Evolutionary conservation across 371 early-diverging fungal genomes (phyloP), one percentile per base, ranked within the genome.

Genomic region (Homolaphlyctis polyrhiza): DNA sequence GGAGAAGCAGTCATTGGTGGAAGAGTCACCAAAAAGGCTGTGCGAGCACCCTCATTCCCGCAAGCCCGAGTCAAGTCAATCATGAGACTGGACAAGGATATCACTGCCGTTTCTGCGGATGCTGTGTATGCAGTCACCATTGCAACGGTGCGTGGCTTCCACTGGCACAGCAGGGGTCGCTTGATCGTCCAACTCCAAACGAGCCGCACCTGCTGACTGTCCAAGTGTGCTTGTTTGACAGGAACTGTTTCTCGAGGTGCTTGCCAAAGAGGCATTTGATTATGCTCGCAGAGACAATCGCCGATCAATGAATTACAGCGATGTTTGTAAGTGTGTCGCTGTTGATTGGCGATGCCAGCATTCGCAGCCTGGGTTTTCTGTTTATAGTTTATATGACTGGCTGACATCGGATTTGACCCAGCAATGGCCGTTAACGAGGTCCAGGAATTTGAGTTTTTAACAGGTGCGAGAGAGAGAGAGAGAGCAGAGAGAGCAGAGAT

Each of bases 21-120:
- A n/a, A n/a, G n/a, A n/a, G n/a, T n/a, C n/a, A n/a, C n/a, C n/a
- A n/a, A n/a, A n/a, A n/a, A n/a, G n/a, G n/a, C n/a, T n/a, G 39
- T 39, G 39, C 39, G 39, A 11, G 39, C 39, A 39, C 11, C 57
- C 18, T 30, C 64, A 27, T 67, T 67, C 30, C 68, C 68, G 16
- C 68, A 67, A 29, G 87, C 93, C n/a, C 81, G 93, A 62, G 85
- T 92, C 59, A 87, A 89, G 58, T 83, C 89, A 35, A 87, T 92
- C 63, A 89, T 92, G 70, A 90, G 89, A 64, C 89, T 89, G 67
- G 93, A 92, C 71, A 87, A 85, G 70, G 92, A 90, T 55, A 79
- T 92, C 1, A 68, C 73, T 4, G 72, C 83, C 43, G 82, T 87
- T 70, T 85, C 85, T 62, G 74, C 86, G 13, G 93, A 92, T 52